phyloP scores from a whole-genome alignment of 306 rosid species.

The Potentilla sterilis region DNA sequence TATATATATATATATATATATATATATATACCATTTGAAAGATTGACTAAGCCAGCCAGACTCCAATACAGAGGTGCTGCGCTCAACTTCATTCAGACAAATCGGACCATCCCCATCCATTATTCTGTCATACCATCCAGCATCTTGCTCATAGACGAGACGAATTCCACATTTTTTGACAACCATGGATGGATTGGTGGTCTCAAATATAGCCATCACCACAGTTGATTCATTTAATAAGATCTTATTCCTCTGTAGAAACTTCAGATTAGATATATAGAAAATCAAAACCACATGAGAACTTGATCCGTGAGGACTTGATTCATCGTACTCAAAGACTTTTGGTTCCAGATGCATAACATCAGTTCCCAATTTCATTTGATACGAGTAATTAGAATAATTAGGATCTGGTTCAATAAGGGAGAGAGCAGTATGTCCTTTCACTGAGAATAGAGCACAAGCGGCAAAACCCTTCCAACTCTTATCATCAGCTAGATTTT shows the following conservation, averaged over 20 bases:
- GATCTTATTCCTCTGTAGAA: too few relatives aligned
- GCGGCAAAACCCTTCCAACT: slow-evolving; percentile 2
- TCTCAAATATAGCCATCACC: neutral
- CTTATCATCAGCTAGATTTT: neutral
- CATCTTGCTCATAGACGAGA: neutral
- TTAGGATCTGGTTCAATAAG: neutral
- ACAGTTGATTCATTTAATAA: neutral
- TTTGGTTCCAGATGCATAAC: too few relatives aligned
- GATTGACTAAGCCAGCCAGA: neutral
- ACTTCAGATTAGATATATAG: neutral
- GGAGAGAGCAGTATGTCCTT: neutral
- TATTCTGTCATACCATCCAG: neutral
- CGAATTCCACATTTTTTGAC: neutral
- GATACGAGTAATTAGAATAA: neutral
- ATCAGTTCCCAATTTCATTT: neutral
- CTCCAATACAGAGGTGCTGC: neutral
- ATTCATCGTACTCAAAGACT: too few relatives aligned
- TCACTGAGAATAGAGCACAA: slow-evolving; percentile 10
- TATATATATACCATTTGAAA: neutral
- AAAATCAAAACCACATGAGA: neutral
- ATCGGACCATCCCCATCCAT: fast-evolving
- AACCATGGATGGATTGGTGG: neutral
- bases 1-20: too few relatives aligned
- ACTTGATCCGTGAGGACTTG: neutral
- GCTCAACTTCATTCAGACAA: neutral